phyloP scores from a whole-genome alignment of 164 flowering plant genomes.

The Dillenia suffruticosa region DNA sequence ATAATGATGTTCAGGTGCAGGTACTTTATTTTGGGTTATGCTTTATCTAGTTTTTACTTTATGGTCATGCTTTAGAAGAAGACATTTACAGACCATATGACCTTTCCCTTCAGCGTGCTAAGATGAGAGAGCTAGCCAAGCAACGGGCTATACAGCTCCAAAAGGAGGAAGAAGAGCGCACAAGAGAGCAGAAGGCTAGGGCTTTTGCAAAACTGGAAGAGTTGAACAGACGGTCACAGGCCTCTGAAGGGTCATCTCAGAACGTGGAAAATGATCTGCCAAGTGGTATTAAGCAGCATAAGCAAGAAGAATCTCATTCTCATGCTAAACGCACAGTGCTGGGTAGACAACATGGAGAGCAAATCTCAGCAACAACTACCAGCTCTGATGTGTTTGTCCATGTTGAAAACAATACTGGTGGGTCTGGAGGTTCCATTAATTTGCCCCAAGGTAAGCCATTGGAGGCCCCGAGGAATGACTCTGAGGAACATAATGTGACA shows the following conservation, averaged over 20 bases:
- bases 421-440: constrained; percentile 18
- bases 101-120: constrained; percentile 61
- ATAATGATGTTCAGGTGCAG: constrained; percentile 55
- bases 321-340: constrained; percentile 1
- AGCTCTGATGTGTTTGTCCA: constrained; percentile 16
- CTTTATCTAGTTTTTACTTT: too few relatives aligned
- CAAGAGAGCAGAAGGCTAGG: constrained; percentile 87
- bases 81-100: background rate
- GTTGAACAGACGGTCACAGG: constrained; percentile 61
- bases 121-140: constrained; percentile 70
- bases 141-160: constrained; percentile 76
- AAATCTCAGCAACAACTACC: constrained; percentile 8
- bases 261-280: constrained; percentile 28
- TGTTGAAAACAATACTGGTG: constrained; percentile 8
- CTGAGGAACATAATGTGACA: constrained; percentile 14
- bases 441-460: constrained; percentile 10
- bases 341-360: constrained; percentile 13
- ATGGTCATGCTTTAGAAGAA: too few relatives aligned
- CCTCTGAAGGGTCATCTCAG: constrained; percentile 30
- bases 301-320: constrained; percentile 29
- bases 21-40: constrained; percentile 14
- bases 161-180: constrained; percentile 90
- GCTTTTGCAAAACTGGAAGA: constrained; percentile 94
- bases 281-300: constrained; percentile 14
- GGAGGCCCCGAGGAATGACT: constrained; percentile 19